A percentile compares a stretch with the other conserved stretches of the same genome.
Conservation (phyloP, 306 rosid species). For the Quercus berberidifolia region DNA sequence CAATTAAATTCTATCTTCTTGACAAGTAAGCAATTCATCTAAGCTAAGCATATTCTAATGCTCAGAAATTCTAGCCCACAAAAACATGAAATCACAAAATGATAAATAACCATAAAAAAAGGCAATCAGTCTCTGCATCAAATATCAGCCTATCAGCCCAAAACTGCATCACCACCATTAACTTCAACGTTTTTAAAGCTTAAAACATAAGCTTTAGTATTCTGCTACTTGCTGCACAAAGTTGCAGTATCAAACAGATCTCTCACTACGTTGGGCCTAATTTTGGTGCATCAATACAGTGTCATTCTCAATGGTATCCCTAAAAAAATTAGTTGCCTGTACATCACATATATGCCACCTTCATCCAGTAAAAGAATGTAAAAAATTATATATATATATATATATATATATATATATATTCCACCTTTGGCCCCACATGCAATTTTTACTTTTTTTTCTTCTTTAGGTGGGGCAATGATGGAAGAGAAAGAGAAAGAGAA, state of each 20-base stretch:
- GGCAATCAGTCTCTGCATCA: neutral
- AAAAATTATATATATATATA: too few relatives aligned
- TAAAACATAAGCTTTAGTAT: neutral
- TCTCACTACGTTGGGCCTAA: neutral
- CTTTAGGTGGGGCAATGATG: neutral
- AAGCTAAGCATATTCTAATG: neutral
- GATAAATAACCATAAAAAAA: neutral
- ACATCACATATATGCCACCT: neutral
- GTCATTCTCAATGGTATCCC: neutral
- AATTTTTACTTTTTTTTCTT: neutral
- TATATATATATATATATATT: neutral
- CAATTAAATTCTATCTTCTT: too few relatives aligned
- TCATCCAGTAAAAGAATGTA: neutral
- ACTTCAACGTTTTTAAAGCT: neutral
- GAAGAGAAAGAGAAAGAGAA: neutral
- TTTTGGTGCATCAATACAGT: neutral
- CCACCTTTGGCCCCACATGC: neutral
- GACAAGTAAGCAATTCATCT: neutral
- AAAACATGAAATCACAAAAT: neutral
- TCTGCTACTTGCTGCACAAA: neutral
- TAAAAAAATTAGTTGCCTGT: neutral
- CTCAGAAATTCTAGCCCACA: neutral
- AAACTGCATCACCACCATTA: too few relatives aligned
- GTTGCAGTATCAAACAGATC: neutral
- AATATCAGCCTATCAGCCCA: too few relatives aligned